Evolutionary conservation across 2,329 filamentous ascomycete genomes (phyloP).

Genomic region (Fusarium denticulatum): DNA sequence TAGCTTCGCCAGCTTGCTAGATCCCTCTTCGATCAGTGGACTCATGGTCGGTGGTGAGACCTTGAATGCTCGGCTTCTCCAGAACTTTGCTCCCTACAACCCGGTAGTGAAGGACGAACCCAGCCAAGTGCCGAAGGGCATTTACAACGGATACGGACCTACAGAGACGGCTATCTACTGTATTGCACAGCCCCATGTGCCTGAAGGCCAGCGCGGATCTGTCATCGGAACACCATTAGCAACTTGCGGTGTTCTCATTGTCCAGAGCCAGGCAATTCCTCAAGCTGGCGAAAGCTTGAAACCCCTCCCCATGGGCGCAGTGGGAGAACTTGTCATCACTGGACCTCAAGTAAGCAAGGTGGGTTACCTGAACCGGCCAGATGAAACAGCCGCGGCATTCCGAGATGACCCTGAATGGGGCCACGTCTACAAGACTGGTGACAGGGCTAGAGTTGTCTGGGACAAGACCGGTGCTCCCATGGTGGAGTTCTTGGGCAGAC

Average conservation of each 20-base stretch:
- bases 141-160: constrained; percentile 23
- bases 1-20: constrained; percentile 11
- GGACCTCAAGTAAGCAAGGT: constrained; percentile 11
- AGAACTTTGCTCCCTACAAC: constrained; percentile 1
- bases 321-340: constrained; percentile 13
- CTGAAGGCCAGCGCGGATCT: neutral
- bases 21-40: neutral
- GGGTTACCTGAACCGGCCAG: constrained; percentile 17
- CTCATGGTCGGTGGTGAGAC: constrained; percentile 30
- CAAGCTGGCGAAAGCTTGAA: neutral
- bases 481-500: constrained; percentile 14
- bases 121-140: neutral
- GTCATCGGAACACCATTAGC: neutral
- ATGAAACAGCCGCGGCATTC: constrained; percentile 5
- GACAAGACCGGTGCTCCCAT: neutral
- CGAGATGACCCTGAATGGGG: neutral
- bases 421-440: constrained; percentile 7
- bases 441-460: constrained; percentile 13
- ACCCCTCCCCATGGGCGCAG: constrained; percentile 5
- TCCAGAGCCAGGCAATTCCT: rapidly evolving
- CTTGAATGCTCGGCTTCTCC: constrained; percentile 6
- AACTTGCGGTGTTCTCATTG: neutral
- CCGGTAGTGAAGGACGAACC: rapidly evolving
- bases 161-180: constrained; percentile 17
- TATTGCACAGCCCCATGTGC: constrained; percentile 13